Evolutionary conservation across 495 filamentous ascomycete genomes (phyloP).

Genomic region (Xylaria grammica): DNA sequence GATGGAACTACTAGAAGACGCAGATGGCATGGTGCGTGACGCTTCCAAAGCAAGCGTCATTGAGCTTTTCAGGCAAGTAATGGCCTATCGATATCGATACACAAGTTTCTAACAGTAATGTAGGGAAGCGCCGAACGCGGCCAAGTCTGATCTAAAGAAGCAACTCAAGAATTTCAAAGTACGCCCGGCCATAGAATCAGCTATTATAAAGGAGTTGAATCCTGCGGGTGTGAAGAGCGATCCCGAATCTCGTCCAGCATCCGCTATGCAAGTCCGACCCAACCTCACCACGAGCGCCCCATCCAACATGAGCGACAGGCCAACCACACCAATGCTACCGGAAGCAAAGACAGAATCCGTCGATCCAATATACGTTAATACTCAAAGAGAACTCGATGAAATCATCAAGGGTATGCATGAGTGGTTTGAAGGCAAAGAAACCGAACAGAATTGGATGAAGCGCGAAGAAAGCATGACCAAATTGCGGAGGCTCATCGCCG

Average conservation of each 20-base stretch:
- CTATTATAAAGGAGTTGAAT: constrained; percentile 75
- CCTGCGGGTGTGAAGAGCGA: constrained; percentile 54
- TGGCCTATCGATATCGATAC: not conserved
- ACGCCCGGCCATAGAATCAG: constrained; percentile 78
- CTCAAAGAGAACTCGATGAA: constrained; percentile 82
- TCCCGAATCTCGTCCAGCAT: constrained; percentile 47
- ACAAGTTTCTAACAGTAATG: constrained; percentile 24
- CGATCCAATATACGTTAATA: constrained; percentile 81
- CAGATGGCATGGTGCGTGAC: constrained; percentile 84
- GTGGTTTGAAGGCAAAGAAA: constrained; percentile 87
- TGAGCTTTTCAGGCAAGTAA: constrained; percentile 77
- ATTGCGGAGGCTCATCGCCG: constrained; percentile 76
- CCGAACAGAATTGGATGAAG: constrained; percentile 86
- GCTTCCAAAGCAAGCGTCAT: constrained; percentile 80
- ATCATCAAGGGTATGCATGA: constrained; percentile 77
- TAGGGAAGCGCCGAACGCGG: constrained; percentile 77
- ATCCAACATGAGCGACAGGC: constrained; percentile 53
- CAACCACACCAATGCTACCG: constrained; percentile 53
- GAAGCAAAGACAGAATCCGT: constrained; percentile 68
- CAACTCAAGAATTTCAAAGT: constrained; percentile 81
- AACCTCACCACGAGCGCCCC: constrained; percentile 57
- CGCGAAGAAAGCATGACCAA: constrained; percentile 80
- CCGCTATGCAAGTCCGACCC: constrained; percentile 49
- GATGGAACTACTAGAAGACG: constrained; percentile 86
- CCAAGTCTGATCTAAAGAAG: constrained; percentile 85